Base-by-base conservation (phyloP, 495 filamentous ascomycete species). In the Friedmanniomyces endolithicus region DNA sequence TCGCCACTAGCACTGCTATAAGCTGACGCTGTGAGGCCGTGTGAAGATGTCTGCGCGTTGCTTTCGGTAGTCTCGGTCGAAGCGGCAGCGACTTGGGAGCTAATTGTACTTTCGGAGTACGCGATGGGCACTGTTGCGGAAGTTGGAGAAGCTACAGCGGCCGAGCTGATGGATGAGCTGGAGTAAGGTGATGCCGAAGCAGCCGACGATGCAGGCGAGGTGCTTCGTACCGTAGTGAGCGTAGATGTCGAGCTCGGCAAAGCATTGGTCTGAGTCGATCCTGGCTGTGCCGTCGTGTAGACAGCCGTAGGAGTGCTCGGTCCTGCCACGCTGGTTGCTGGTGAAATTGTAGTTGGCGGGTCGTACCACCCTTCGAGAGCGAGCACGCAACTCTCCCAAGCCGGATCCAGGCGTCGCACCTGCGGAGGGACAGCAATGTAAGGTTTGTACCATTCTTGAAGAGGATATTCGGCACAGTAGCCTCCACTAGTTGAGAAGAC, bases 291-390 rank as follows among this genome's bases (percentile, higher is more conserved):
- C 2, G 25, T 50, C 7, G 47, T 50, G 11, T 12, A 16, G 8
- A 25, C 47, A 31, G 47, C 25, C 4, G 24, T 54, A 20, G 51
- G 39, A 25, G 35, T 25, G 11, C 27, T 46, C 17, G 40, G 37
- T 17, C 9, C 22, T 43, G 23, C 40, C 29, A 19, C 51, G 12
- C 16, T 45, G 39, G 23, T 45, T 12, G 11, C 12, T 17, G 7
- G 35, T 44, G 25, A 17, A 2, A 54, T 23, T 1, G 22, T 39
- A 24, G 39, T 25, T 1, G 51, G 51, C 22, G 51, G 51, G 29
- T 54, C 51, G 46, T 54, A 54, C 39, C 39, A 54, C 4, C 51
- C 51, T 23, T 46, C 51, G 37, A 54, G 46, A 14, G 51, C 39
- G 16, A 54, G 39, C 17, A n/a, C 51, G 27, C 51, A 54, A 12